Percentiles rank a stretch among this genome's conserved stretches.
Conservation (phyloP, 108 stramenopile genomes). For the Epithemia pelagica region DNA sequence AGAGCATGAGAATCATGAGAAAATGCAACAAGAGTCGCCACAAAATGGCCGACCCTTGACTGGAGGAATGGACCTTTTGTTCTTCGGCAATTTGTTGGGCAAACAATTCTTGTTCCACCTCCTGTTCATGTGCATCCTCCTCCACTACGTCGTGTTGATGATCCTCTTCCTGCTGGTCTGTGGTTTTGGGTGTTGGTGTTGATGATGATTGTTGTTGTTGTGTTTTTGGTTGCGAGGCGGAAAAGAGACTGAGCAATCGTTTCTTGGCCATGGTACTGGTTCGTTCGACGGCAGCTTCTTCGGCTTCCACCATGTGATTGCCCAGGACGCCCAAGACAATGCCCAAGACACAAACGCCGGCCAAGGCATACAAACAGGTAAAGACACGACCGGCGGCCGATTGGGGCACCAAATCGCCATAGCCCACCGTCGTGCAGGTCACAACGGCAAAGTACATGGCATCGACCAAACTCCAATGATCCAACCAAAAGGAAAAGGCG, state of each 20-base stretch:
- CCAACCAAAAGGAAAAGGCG: slow-evolving; percentile 40
- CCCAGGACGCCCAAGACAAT: slow-evolving; percentile 44
- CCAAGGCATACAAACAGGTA: slow-evolving; percentile 38
- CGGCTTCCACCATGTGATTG: slow-evolving; percentile 24
- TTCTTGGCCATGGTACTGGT: neutral
- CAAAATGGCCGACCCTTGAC: neutral
- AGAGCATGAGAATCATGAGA: neutral
- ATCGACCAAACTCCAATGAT: slow-evolving; percentile 49
- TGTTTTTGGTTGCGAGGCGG: neutral
- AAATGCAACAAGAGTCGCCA: neutral
- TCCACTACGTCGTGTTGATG: neutral
- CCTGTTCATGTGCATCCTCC: neutral
- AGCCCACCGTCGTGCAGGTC: slow-evolving; percentile 60
- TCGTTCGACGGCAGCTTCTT: slow-evolving; percentile 5
- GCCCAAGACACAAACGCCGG: slow-evolving; percentile 42
- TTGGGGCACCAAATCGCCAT: slow-evolving; percentile 55
- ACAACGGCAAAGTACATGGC: slow-evolving; percentile 60
- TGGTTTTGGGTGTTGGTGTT: neutral
- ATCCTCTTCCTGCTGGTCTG: neutral
- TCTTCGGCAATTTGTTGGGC: neutral
- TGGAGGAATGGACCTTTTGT: neutral
- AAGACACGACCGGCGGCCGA: slow-evolving; percentile 22
- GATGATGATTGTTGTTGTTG: neutral
- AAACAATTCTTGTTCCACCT: slow-evolving; percentile 1
- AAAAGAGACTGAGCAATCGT: neutral